Evolutionary conservation across 1,284 basidiomycete species (phyloP).

Genomic region (Apiotrichum siamense): DNA sequence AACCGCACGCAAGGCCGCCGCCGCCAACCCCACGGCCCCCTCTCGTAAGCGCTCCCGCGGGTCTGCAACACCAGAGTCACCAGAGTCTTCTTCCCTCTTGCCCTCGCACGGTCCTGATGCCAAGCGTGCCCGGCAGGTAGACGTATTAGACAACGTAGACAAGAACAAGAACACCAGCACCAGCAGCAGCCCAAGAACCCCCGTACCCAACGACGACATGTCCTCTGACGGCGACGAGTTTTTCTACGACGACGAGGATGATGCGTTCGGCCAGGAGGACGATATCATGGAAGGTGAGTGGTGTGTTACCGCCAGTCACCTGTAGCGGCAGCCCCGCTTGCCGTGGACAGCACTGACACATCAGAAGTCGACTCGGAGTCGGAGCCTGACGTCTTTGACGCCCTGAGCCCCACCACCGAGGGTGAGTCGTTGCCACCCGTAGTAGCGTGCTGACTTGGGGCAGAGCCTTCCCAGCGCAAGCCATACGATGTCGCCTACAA

Average conservation of each 20-base stretch:
- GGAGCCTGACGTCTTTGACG: conserved; percentile 42
- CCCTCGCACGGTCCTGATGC: background rate
- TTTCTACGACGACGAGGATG: conserved; percentile 40
- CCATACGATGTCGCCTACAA: conserved; percentile 50
- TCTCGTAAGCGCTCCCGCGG: conserved; percentile 5
- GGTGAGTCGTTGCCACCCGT: conserved; percentile 25
- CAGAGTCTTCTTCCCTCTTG: background rate
- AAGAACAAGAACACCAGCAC: background rate
- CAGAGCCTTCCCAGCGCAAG: conserved; percentile 38
- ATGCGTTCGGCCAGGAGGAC: conserved; percentile 35
- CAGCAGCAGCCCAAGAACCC: background rate
- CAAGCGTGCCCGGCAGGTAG: conserved; percentile 6
- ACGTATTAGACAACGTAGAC: background rate
- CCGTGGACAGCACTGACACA: background rate
- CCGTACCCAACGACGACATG: conserved; percentile 24
- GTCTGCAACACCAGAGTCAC: background rate
- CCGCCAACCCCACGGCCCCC: background rate
- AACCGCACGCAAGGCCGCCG: background rate
- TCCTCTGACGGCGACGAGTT: conserved; percentile 44
- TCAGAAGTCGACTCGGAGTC: conserved; percentile 28
- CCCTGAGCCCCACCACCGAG: conserved; percentile 37
- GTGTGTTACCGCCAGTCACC: background rate
- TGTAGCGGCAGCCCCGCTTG: no score
- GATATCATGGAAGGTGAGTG: conserved; percentile 29
- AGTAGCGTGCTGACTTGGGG: background rate